Base-by-base conservation (phyloP, 176 grass and related monocot species). In the Oryza australiensis region DNA sequence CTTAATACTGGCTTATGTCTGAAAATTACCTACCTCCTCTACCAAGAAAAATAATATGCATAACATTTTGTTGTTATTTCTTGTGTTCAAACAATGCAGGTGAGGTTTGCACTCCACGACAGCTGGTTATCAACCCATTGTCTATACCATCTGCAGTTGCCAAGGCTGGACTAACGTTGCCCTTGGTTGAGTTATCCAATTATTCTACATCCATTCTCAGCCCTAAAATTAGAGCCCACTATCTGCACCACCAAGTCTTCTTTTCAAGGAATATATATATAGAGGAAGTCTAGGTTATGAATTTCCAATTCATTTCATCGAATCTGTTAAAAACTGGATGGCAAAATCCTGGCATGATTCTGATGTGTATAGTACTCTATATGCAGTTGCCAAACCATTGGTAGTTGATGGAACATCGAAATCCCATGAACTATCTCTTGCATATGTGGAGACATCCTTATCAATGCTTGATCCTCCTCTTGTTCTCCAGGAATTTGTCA, bases 401-500 rank as follows among this genome's bases (percentile, higher is more conserved):
- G 84, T 98, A 9, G 92, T 91, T 77, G 92, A 95, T 95, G 95
- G 92, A 80, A 98, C 91, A 38, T 89, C 86, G 64, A 94, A 94
- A 65, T 95, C 88, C 85, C 95, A 98, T 79, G 86, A 98, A 76
- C 66, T 98, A 70, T 94, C 90, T 81, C 88, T 98, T 76, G 92
- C 86, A 9, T 98, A 91, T 65, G 90, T 86, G 5, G 88, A 84
- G 68, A 37, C 92, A 33, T 95, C 95, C 9, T 75, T 98, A 76
- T 79, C 95, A 78, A 82, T 86, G 72, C 90, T 98, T 77, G 90
- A 93, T 74, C 95, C 95, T 18, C 95, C 95, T 28, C 63, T 98
- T 27, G 92, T 98, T 82, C 92, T 98, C 27, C 95, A 98, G 75
- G 92, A 98, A 87, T 98, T 98, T 60, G 88, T 98, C 48, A 95